Percentiles rank a stretch among this genome's conserved stretches.
Conservation (phyloP, 2,329 filamentous ascomycete genomes). For the Hypoxylon sp. region DNA sequence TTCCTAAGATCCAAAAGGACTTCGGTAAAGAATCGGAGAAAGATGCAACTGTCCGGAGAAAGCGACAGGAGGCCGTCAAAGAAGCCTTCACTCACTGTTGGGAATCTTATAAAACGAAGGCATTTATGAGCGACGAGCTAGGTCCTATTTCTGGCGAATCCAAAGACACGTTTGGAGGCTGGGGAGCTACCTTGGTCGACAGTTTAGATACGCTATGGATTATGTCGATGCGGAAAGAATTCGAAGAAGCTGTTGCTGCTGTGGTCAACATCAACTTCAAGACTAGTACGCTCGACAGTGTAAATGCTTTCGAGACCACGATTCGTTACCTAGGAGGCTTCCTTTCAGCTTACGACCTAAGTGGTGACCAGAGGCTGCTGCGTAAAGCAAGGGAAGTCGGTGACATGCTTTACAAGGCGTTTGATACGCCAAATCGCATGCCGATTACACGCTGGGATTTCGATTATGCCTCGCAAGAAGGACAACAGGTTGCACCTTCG, state of each 20-base stretch:
- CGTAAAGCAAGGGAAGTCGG: slow-evolving; percentile 59
- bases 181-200: slow-evolving; percentile 65
- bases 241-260: slow-evolving; percentile 60
- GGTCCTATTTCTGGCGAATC: slow-evolving; percentile 58
- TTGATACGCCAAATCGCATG: slow-evolving; percentile 55
- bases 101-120: slow-evolving; percentile 60
- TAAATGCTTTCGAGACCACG: slow-evolving; percentile 59
- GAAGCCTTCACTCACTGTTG: slow-evolving; percentile 50
- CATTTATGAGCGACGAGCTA: slow-evolving; percentile 61
- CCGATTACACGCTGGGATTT: slow-evolving; percentile 52
- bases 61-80: slow-evolving; percentile 45
- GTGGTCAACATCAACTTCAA: slow-evolving; percentile 61
- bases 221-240: slow-evolving; percentile 63
- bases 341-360: slow-evolving; percentile 57
- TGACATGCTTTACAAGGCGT: slow-evolving; percentile 56
- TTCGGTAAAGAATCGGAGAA: slow-evolving; percentile 41
- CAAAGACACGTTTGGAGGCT: slow-evolving; percentile 60
- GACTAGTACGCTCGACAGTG: slow-evolving; percentile 48
- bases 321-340: slow-evolving; percentile 56
- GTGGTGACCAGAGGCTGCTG: slow-evolving; percentile 54
- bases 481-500: slow-evolving; percentile 43
- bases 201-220: slow-evolving; percentile 56
- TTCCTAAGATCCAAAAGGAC: slow-evolving; percentile 46
- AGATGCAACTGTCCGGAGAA: slow-evolving; percentile 38
- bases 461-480: slow-evolving; percentile 43